phyloP scores from a whole-genome alignment of 2,329 filamentous ascomycete species.

The Myotisia sp. region DNA sequence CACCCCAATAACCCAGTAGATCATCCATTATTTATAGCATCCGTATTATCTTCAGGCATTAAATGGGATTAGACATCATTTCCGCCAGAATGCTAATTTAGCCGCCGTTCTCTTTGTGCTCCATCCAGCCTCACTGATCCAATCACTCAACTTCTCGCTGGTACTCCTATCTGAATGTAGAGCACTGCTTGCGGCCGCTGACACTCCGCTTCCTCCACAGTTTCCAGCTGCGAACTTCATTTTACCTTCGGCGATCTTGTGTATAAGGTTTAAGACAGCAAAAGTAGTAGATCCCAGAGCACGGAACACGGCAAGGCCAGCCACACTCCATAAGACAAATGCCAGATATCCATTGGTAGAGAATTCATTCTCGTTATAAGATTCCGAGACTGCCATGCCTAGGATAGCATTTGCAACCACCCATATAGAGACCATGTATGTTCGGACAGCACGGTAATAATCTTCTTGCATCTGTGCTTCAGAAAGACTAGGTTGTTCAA shows the following conservation, averaged over 20 bases:
- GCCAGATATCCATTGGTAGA: conserved; percentile 78
- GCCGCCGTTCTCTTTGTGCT: conserved; percentile 19
- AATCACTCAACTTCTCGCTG: conserved; percentile 23
- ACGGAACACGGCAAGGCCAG: conserved; percentile 71
- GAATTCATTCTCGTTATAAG: conserved; percentile 58
- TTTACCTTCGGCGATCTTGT: conserved; percentile 74
- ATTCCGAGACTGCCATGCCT: conserved; percentile 82
- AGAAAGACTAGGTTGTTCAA: conserved; percentile 45
- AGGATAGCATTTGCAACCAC: conserved; percentile 84
- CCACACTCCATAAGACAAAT: conserved; percentile 88
- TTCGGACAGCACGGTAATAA: conserved; percentile 93
- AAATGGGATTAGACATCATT: conserved; percentile 15
- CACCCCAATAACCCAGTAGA: too few species aligned
- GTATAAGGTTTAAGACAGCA: conserved; percentile 67
- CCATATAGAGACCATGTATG: conserved; percentile 95
- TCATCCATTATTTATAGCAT: too few species aligned
- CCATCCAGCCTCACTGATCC: conserved; percentile 24
- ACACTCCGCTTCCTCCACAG: too few species aligned
- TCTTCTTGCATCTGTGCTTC: conserved; percentile 89
- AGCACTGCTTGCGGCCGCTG: conserved; percentile 7
- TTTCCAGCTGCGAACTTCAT: conserved; percentile 41
- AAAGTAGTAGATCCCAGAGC: conserved; percentile 71
- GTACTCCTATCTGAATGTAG: conserved; percentile 19
- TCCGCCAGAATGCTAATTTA: conserved; percentile 30
- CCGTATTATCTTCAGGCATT: too few species aligned